These are phyloP conservation scores for Globisporangium abappressorium DNA, from an alignment of 352 stramenopile genomes.

Conservation along the genomic window DNA sequence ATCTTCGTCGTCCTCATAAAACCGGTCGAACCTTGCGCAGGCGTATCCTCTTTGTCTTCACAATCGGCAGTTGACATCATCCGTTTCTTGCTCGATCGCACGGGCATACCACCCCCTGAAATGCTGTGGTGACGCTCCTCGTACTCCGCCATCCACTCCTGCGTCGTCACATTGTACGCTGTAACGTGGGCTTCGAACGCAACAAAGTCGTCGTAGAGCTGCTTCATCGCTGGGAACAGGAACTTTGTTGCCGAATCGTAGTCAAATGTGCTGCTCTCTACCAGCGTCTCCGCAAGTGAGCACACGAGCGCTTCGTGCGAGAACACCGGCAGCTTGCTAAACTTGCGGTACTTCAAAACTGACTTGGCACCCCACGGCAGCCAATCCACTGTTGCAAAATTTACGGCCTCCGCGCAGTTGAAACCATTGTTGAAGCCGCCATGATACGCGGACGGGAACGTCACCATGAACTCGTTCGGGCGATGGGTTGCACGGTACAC, in stretches of 20 bases:
- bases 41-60: constrained; percentile 30
- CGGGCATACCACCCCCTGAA: neutral
- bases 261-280: constrained; percentile 57
- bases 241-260: constrained; percentile 38
- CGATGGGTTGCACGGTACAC: constrained; percentile 95
- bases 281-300: constrained; percentile 66
- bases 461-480: constrained; percentile 98
- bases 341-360: constrained; percentile 71
- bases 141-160: constrained; percentile 55
- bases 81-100: constrained; percentile 16
- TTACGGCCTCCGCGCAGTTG: constrained; percentile 90
- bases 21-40: constrained; percentile 15
- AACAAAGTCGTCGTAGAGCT: constrained; percentile 53
- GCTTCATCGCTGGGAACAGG: constrained; percentile 61
- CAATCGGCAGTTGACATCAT: constrained; percentile 21
- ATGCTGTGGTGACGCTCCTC: constrained; percentile 28
- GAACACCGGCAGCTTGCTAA: constrained; percentile 82
- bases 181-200: constrained; percentile 46
- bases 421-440: constrained; percentile 97
- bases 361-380: constrained; percentile 77
- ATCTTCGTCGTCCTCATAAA: constrained; percentile 19
- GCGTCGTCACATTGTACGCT: constrained; percentile 28
- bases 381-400: constrained; percentile 90
- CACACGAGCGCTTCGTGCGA: constrained; percentile 82
- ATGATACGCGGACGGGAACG: constrained; percentile 98